Evolutionary conservation across 306 rosid species (phyloP), one percentile per base, ranked within the genome.

Genomic region (Cicer pinnatifidum): DNA sequence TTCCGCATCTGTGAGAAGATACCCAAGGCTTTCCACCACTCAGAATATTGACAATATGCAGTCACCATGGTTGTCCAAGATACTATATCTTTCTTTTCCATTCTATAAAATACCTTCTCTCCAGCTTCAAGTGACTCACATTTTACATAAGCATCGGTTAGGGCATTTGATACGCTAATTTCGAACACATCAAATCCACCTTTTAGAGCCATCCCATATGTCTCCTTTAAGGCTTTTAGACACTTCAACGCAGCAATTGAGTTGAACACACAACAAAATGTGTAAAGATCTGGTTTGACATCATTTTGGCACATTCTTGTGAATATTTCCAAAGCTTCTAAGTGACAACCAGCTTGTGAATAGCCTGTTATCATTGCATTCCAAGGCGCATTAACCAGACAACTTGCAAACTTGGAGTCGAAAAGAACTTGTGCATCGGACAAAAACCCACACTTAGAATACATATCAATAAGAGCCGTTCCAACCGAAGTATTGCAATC

Each of bases 281-380:
- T 89, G 86, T 84, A 89, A 40, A 76, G 48, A 75, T 91, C 90
- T 12, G 81, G 80, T 54, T 72, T 67, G 62, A 85, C 58, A 56
- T 72, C 76, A 9, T 86, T 87, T 70, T 46, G 76, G 45, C 83
- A 81, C 97, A 89, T 87, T 62, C 64, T 82, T 71, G 81, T 62
- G 80, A 87, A 85, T 28, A 86, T 66, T 37, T 86, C 82, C 88
- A 88, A 77, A 39, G 96, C 86, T 79, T 89, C 84, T 72, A 71
- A 70, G 67, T 84, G 71, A 85, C 48, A 69, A 71, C 83, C 87
- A 67, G 80, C 69, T 54, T 86, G 89, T 69, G 90, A 87, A 81
- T 86, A 85, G 8, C 96, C 91, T 1, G 91, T 83, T 72, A 89
- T 68, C 89, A 91, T 82, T 41, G 97, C 97, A 83, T 89, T 89